Evolutionary conservation across 1,284 basidiomycete genomes (phyloP).

Genomic region (Quambalaria eucalypti): DNA sequence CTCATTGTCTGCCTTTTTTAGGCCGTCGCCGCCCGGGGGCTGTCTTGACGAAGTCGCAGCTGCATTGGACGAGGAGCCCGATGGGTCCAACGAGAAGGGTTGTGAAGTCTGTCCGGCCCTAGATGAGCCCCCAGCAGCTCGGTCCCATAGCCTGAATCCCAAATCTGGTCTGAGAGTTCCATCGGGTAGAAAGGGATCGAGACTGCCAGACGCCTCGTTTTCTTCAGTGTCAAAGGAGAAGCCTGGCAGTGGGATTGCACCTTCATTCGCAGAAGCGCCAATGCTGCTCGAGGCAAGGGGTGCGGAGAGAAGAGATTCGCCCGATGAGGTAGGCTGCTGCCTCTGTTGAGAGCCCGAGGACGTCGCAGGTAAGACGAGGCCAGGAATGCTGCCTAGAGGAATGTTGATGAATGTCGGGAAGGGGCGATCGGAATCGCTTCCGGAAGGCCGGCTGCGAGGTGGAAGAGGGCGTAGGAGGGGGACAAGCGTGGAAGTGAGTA

Average conservation of each 20-base stretch:
- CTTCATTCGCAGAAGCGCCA: too few species aligned
- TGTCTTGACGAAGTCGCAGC: neutral
- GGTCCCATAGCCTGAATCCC: too few species aligned
- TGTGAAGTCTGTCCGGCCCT: too few species aligned
- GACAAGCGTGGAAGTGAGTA: too few species aligned
- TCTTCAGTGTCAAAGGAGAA: too few species aligned
- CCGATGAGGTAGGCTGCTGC: neutral
- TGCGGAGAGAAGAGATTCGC: neutral
- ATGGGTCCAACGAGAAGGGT: neutral
- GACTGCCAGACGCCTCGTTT: too few species aligned
- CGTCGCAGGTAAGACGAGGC: neutral
- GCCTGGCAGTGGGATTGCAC: too few species aligned
- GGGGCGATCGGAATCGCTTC: neutral
- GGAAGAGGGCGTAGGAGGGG: too few species aligned
- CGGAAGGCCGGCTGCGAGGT: too few species aligned
- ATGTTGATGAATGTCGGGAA: neutral
- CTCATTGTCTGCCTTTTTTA: constrained; percentile 2
- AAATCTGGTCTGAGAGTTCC: neutral
- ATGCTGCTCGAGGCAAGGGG: too few species aligned
- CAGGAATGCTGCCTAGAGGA: neutral
- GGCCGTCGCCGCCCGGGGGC: neutral
- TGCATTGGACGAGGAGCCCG: neutral
- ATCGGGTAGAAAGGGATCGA: too few species aligned
- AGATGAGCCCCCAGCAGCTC: too few species aligned
- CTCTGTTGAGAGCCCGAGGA: neutral